Evolutionary conservation across 2,329 filamentous ascomycete genomes (phyloP).

Genomic region (Diplodia seriata): DNA sequence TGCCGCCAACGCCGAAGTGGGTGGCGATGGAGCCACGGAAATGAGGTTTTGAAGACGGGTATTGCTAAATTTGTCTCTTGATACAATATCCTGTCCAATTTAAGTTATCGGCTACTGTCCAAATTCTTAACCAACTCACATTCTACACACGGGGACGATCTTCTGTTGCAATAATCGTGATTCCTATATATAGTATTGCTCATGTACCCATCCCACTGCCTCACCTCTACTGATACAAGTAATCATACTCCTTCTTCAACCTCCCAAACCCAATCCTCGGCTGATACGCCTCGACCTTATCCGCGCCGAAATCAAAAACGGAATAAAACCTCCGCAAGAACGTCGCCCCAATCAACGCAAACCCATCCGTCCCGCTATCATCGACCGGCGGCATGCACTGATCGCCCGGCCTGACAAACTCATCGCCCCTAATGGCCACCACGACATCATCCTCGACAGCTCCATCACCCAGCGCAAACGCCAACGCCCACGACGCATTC

Average conservation of each 20-base stretch:
- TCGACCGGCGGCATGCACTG: slow-evolving; percentile 38
- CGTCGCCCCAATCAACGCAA: slow-evolving; percentile 34
- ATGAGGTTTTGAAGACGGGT: too few relatives aligned
- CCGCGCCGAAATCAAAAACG: slow-evolving; percentile 36
- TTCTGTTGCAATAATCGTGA: not conserved
- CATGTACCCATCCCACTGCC: not conserved
- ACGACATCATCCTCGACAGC: slow-evolving; percentile 33
- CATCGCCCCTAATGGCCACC: slow-evolving; percentile 36
- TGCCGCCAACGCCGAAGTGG: not conserved
- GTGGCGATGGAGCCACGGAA: not conserved
- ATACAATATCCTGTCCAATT: too few relatives aligned
- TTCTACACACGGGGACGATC: too few relatives aligned
- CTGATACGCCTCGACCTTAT: slow-evolving; percentile 34
- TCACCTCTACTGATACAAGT: not conserved
- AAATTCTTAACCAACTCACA: too few relatives aligned
- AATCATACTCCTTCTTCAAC: slow-evolving; percentile 38
- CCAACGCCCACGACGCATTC: slow-evolving; percentile 37
- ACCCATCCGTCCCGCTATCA: slow-evolving; percentile 13
- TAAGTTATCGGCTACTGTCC: too few relatives aligned
- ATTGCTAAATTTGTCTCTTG: too few relatives aligned
- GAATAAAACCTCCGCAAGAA: slow-evolving; percentile 35
- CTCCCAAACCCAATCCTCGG: slow-evolving; percentile 37
- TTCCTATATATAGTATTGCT: not conserved
- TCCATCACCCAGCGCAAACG: slow-evolving; percentile 35
- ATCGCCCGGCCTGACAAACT: slow-evolving; percentile 31